Conservation (phyloP, 352 stramenopile genomes). For the Globisporangium solare region DNA sequence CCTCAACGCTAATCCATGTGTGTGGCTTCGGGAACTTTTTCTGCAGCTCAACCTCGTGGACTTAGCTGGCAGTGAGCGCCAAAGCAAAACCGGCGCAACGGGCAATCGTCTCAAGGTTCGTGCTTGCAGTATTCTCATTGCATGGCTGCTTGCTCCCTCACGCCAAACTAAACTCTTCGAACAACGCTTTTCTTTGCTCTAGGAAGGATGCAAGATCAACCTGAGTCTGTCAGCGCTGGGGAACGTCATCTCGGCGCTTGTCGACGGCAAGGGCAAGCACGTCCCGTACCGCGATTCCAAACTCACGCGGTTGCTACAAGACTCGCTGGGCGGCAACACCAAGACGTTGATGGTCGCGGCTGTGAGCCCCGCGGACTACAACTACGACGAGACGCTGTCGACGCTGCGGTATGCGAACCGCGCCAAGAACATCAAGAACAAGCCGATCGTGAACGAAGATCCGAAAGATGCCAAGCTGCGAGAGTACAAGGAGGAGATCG, state of each 20-base stretch:
- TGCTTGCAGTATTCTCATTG: not conserved
- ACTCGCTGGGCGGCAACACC: conserved; percentile 93
- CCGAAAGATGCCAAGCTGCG: conserved; percentile 89
- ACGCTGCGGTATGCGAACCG: conserved; percentile 96
- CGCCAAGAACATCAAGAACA: conserved; percentile 97
- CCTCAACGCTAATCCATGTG: conserved; percentile 28
- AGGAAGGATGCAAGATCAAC: conserved; percentile 89
- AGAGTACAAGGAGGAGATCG: conserved; percentile 89
- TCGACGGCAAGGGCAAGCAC: conserved; percentile 82
- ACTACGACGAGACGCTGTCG: conserved; percentile 94
- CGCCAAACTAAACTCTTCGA: not conserved
- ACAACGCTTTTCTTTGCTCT: conserved; percentile 9
- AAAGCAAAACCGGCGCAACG: conserved; percentile 82
- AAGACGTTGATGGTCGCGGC: conserved; percentile 97
- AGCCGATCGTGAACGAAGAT: conserved; percentile 94
- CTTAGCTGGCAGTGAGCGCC: conserved; percentile 72
- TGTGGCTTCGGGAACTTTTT: not conserved
- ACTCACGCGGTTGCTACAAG: conserved; percentile 88
- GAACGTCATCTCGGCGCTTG: conserved; percentile 83
- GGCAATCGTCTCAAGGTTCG: conserved; percentile 66
- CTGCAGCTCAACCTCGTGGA: conserved; percentile 78
- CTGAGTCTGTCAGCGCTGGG: conserved; percentile 70
- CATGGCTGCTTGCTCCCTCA: not conserved
- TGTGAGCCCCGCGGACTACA: conserved; percentile 92
- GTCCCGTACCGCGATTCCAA: conserved; percentile 92